Percentiles rank a stretch among this genome's conserved stretches.
Evolutionary conservation across 805 yeast species (phyloP).

Genomic region (Candida palmyrensis): DNA sequence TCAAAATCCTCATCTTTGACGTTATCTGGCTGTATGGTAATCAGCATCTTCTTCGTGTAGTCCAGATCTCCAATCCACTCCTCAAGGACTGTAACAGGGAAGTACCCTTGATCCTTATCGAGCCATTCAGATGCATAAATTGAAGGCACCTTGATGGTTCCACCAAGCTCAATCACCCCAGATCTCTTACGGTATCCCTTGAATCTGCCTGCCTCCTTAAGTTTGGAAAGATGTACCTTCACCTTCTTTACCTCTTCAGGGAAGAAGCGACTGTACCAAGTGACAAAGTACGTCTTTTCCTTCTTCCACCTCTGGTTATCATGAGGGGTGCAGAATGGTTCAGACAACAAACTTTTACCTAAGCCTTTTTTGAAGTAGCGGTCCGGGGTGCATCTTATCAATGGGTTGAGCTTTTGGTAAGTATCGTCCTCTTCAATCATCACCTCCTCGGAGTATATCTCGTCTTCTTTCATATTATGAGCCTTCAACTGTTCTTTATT

Average conservation of each 20-base stretch:
- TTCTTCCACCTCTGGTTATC: constrained; percentile 53
- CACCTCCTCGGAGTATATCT: constrained; percentile 49
- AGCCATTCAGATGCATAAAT: constrained; percentile 76
- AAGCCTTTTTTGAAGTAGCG: constrained; percentile 60
- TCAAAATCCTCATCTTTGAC: constrained; percentile 64
- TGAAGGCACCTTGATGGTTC: constrained; percentile 29
- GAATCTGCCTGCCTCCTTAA: constrained; percentile 49
- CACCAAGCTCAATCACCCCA: constrained; percentile 34
- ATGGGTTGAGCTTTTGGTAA: constrained; percentile 66
- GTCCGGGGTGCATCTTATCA: constrained; percentile 83
- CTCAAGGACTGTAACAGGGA: constrained; percentile 54
- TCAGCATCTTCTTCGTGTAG: constrained; percentile 49
- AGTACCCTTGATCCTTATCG: constrained; percentile 52
- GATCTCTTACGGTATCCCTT: constrained; percentile 53
- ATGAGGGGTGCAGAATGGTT: constrained; percentile 82
- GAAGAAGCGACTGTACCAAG: constrained; percentile 76
- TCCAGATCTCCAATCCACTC: constrained; percentile 56
- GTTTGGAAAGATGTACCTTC: constrained; percentile 59
- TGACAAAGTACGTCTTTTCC: constrained; percentile 65
- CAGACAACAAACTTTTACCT: constrained; percentile 52
- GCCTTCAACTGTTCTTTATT: constrained; percentile 64
- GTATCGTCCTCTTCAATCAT: constrained; percentile 67
- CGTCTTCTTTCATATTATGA: constrained; percentile 64
- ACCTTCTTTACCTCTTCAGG: constrained; percentile 52
- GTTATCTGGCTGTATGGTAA: constrained; percentile 71